Evolutionary conservation across 2,329 filamentous ascomycete species (phyloP), one percentile per base, ranked within the genome.

Genomic region (Colletotrichum sp.): DNA sequence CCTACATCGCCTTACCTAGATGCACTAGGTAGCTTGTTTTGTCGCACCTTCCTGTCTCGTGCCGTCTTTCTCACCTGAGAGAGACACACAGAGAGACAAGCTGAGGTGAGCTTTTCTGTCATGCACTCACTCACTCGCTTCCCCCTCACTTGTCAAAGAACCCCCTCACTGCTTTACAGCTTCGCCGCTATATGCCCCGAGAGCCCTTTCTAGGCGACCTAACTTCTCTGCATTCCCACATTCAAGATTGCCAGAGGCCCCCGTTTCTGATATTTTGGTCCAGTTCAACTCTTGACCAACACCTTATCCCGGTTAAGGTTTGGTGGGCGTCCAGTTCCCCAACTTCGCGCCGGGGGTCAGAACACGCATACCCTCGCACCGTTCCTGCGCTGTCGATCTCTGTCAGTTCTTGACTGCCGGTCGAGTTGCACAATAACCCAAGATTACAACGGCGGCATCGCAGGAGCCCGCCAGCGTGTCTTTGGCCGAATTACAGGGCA

Each of bases 41-140:
- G 26, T 28, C 44, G 26, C 70, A 48, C 34, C 15, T 48, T 39
- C 16, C 39, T 16, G 32, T 68, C 26, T 48, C 9, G 16, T 68
- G 57, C 24, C 8, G 59, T 13, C 48, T 52, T 22, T 16, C 52
- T 34, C 6, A 34, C 60, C 24, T 9, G 34, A 28, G 55, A 52
- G n/a, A 52, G 3, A 52, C 44, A 52, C 44, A 52, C 10, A 52
- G 22, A 63, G 30, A 63, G 22, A 59, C 55, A 63, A 22, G 67
- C 69, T 72, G 70, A 76, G 59, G 65, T 76, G 64, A 76, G 70
- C 70, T 73, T 68, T 52, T 10, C 22, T 52, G 44, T 52, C 44
- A 52, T 13, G 44, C 44, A 52, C n/a, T 52, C 44, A 22, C 44
- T 22, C n/a, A 52, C 44, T 22, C 32, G 55, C 28, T 26, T 68